Conservation (phyloP, 225 moss, liverwort and hornwort genomes). For the Sphagnum tenellum region DNA sequence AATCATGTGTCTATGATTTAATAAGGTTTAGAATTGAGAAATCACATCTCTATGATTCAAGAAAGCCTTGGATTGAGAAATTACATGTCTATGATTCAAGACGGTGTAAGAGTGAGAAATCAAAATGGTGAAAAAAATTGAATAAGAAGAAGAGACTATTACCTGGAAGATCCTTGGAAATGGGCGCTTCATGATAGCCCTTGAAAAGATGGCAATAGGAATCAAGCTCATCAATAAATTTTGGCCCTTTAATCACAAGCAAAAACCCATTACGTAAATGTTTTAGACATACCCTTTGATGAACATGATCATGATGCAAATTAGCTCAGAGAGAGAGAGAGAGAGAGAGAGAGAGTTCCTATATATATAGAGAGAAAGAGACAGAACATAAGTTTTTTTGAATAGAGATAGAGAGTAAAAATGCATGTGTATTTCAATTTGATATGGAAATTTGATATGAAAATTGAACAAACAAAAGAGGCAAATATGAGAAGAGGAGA, state of each 20-base stretch:
- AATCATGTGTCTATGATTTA: too few species aligned
- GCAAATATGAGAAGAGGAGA: conserved; percentile 4
- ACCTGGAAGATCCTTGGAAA: conserved; percentile 83
- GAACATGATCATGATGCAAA: background rate
- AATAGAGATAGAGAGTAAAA: too few species aligned
- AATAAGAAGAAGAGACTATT: background rate
- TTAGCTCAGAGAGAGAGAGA: background rate
- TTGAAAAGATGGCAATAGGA: conserved; percentile 80
- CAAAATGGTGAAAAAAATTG: background rate
- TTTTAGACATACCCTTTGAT: conserved; percentile 29
- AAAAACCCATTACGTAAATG: conserved; percentile 57
- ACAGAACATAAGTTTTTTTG: too few species aligned
- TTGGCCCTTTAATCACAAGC: conserved; percentile 32
- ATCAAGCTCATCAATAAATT: conserved; percentile 72
- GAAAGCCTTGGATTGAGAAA: too few species aligned
- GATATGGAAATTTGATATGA: too few species aligned
- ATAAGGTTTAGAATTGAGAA: too few species aligned
- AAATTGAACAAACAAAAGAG: too few species aligned
- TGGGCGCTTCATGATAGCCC: conserved; percentile 68
- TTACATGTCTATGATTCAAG: too few species aligned
- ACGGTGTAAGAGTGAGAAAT: background rate
- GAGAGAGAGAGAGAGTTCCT: too few species aligned
- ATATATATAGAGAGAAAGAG: too few species aligned
- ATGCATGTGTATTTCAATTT: too few species aligned
- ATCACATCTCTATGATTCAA: too few species aligned